Evolutionary conservation across 2,329 filamentous ascomycete genomes (phyloP).

Genomic region (Ophiognomonia clavigignenti-juglandacearum): DNA sequence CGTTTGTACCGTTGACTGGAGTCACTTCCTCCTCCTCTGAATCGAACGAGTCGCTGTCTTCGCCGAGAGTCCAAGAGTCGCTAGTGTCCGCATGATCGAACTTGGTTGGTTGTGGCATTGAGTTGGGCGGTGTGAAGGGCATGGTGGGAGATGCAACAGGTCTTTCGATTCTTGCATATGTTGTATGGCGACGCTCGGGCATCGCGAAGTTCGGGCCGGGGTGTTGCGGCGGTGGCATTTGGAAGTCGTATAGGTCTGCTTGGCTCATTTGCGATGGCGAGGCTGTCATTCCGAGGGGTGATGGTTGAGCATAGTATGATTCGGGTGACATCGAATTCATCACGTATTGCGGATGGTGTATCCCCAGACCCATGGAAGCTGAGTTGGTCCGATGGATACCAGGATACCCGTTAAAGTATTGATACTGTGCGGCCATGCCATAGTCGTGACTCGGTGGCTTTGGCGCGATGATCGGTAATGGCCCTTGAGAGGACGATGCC

Average conservation of each 20-base stretch:
- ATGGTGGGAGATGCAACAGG: neutral
- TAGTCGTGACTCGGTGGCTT: constrained; percentile 39
- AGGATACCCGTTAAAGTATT: constrained; percentile 28
- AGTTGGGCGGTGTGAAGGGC: constrained; percentile 1
- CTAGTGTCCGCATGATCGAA: constrained; percentile 21
- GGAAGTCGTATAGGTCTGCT: constrained; percentile 7
- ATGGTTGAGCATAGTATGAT: constrained; percentile 1
- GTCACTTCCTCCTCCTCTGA: constrained; percentile 59
- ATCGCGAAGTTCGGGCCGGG: neutral
- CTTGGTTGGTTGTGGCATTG: neutral
- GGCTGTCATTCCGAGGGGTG: neutral
- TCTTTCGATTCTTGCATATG: constrained; percentile 3
- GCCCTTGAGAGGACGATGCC: constrained; percentile 29
- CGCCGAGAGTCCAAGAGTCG: constrained; percentile 49
- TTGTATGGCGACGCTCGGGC: constrained; percentile 3
- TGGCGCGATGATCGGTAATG: constrained; percentile 45
- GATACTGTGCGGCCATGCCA: constrained; percentile 24
- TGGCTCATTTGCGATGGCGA: constrained; percentile 11
- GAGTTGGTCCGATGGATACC: constrained; percentile 19
- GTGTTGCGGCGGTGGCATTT: constrained; percentile 1
- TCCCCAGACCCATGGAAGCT: constrained; percentile 14
- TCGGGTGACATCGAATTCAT: constrained; percentile 11
- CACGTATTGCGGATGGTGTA: constrained; percentile 13
- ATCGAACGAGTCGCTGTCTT: constrained; percentile 58
- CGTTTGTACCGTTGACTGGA: constrained; percentile 29